Evolutionary conservation across 805 yeast species (phyloP), one percentile per base, ranked within the genome.

Genomic region (Saccharomycopsis microspora): DNA sequence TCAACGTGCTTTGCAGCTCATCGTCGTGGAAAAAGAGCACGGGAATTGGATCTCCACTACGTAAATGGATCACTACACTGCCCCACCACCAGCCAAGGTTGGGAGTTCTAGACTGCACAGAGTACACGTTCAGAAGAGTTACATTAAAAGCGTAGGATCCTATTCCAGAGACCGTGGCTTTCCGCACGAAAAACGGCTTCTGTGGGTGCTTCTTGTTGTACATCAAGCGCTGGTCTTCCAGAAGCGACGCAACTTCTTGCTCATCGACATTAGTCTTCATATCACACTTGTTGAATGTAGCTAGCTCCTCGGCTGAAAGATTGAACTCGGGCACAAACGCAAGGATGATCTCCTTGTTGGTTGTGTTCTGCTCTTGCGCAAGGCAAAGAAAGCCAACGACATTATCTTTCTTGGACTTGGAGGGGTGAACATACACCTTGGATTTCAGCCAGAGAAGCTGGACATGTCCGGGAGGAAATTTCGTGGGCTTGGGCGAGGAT

Each of bases 1-100:
- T 64, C 44, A 73, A 66, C 0, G 95, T 86, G 39, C 90, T 82
- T 5, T 85, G 81, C 34, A 82, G 76, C 56, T 85, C 89, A 47
- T 85, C 83, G 59, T 93, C 98, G 63, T 93, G 98, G 68, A 93
- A 89, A 62, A 89, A 93, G 39, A 93, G 58, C 4, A 88, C 82
- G 0, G 97, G 97, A 11, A 87, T 64, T 28, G 47, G 66, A 11
- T 54, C 54, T 9, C 10, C 8, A 19, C 55, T 52, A 54, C 75
- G 75, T 1, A 90, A 76, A 62, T 86, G 82, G 32, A 93, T 63
- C 1, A 87, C 68, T 10, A 90, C 66, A 0, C 96, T 85, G 0
- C 99, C 99, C 64, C 75, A 78, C 96, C 97, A 90, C 78, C 88
- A 80, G 1, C 89, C 95, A 10, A 78, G 67, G 2, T 88, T 79